Base-by-base conservation (phyloP, 148 eudicot genomes). In the Amaranthus cruentus region DNA sequence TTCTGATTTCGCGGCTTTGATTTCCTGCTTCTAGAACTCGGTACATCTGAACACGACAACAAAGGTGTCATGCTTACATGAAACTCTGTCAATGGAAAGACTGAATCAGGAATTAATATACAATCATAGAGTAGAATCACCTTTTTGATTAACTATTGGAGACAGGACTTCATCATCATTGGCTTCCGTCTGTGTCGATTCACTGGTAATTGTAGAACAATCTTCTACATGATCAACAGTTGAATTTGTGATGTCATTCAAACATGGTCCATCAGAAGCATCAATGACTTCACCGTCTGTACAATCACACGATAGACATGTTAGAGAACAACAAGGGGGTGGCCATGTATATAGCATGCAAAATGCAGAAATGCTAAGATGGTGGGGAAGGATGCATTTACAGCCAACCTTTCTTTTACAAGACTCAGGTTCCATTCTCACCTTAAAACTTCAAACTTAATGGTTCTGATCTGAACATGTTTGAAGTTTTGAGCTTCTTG, bases 161-260 rank as follows among this genome's bases (percentile, higher is more conserved):
- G 97, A 88, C 71, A 79, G 86, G 63, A 88, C 85, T 86, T 91
- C 95, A 59, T 83, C 81, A 42, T 77, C 83, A 73, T 69, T 55
- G 50, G 73, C 57, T 62, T 79, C 86, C 38, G 47, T 49, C 47
- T 91, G 86, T 62, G 88, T 78, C 71, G 76, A 73, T 78, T 84
- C 88, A 82, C 89, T 84, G 55, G 90, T 77, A 73, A 81, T 66
- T 63, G 77, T 77, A 47, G 91, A 86, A 68, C 60, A 66, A 63
- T 77, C 82, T 38, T 83, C 78, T 50, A 57, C 70, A 59, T 76
- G 71, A 14, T 51, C 67, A 14, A 28, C 55, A 63, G 74, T 77
- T 51, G 76, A 58, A 55, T 72, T 74, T 62, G 77, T 53, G 18
- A 49, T 53, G 68, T 66, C 72, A 55, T 64, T 51, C 6, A 14